These are phyloP conservation scores for Tarenaya hassleriana DNA, from an alignment of 345 rosid species.

Conservation along the genomic window DNA sequence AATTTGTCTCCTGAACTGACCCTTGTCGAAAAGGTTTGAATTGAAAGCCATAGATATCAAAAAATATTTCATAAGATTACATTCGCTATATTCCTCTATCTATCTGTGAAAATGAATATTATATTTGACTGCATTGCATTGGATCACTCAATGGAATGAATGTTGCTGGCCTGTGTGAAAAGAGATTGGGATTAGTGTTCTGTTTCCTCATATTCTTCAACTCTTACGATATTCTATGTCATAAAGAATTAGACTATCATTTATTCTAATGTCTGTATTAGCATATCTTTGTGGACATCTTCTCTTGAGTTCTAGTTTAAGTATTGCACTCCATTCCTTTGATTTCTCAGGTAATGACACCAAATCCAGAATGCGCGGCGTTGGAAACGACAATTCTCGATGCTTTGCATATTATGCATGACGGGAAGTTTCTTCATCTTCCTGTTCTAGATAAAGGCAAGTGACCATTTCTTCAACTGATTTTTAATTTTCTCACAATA, in stretches of 20 bases:
- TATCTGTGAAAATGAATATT: no score
- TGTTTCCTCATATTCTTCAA: no score
- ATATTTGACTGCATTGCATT: no score
- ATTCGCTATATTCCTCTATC: no score
- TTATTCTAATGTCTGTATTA: background rate
- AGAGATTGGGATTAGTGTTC: no score
- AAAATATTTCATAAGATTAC: background rate
- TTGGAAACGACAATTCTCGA: slow-evolving; percentile 84
- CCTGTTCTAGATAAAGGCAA: slow-evolving; percentile 80
- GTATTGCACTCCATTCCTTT: background rate
- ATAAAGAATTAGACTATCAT: background rate
- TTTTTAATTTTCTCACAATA: no score
- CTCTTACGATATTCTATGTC: no score
- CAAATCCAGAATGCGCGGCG: slow-evolving; percentile 78
- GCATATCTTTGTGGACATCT: background rate
- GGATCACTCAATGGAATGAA: no score
- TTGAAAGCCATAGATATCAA: no score
- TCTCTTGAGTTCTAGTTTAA: background rate
- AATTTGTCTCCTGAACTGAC: slow-evolving; percentile 87
- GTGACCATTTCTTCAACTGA: background rate
- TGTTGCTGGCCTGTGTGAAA: no score
- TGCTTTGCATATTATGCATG: slow-evolving; percentile 93
- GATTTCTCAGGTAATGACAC: slow-evolving; percentile 71
- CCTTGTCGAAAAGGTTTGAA: slow-evolving; percentile 68
- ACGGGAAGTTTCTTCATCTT: slow-evolving; percentile 94